phyloP scores from a whole-genome alignment of 495 filamentous ascomycete species.

The Podospora fimiseda region DNA sequence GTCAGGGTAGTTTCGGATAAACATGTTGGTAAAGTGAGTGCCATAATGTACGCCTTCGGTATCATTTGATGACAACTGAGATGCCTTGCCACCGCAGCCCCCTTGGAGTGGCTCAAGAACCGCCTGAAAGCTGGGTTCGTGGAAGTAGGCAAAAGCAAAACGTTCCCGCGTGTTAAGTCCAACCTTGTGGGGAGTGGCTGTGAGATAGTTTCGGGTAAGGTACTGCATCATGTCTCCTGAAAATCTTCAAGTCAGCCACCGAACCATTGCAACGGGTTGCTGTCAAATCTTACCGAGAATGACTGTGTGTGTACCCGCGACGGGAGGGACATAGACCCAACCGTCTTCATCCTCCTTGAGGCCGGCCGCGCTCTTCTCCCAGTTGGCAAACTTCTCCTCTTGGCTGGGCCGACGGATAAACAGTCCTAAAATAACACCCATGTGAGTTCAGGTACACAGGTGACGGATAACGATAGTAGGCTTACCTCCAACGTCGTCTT shows the following conservation, averaged over 20 bases:
- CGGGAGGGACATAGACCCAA: slow-evolving; percentile 40
- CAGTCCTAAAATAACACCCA: slow-evolving; percentile 18
- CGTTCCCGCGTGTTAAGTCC: slow-evolving; percentile 39
- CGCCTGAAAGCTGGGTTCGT: slow-evolving; percentile 41
- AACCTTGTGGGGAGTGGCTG: slow-evolving; percentile 42
- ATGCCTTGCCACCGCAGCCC: slow-evolving; percentile 16
- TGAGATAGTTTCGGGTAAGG: slow-evolving; percentile 33
- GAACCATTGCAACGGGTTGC: neutral
- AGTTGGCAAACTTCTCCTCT: slow-evolving; percentile 37
- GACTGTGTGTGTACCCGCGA: slow-evolving; percentile 32
- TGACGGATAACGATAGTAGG: neutral
- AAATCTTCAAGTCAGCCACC: neutral
- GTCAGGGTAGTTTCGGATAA: slow-evolving; percentile 41
- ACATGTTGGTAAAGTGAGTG: slow-evolving; percentile 46
- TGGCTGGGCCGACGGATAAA: slow-evolving; percentile 35
- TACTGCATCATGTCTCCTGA: slow-evolving; percentile 45
- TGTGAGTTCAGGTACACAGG: neutral
- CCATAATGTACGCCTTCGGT: slow-evolving; percentile 38
- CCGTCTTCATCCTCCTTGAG: slow-evolving; percentile 35
- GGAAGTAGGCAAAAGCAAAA: slow-evolving; percentile 40
- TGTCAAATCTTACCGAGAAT: slow-evolving; percentile 34
- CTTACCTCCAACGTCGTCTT: slow-evolving; percentile 39
- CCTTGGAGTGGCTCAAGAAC: slow-evolving; percentile 32
- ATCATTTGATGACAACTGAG: neutral
- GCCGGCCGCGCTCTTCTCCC: slow-evolving; percentile 38